Percentiles rank a stretch among this genome's conserved stretches.
phyloP scores from a whole-genome alignment of 352 stramenopile genomes.

The Phytophthora melonis region DNA sequence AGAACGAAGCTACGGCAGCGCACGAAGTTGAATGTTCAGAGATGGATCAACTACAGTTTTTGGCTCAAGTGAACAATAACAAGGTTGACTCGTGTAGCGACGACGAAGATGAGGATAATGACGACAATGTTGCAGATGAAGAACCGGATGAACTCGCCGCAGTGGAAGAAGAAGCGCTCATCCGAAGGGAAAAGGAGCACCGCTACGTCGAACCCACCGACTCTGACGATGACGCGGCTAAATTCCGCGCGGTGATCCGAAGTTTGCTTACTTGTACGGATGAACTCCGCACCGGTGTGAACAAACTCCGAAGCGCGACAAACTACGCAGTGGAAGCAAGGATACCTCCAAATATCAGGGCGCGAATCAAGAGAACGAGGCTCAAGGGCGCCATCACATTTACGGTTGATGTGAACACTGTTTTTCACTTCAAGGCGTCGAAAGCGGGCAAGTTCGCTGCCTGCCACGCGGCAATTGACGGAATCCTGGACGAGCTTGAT shows the following conservation, averaged over 20 bases:
- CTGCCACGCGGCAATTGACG: not conserved
- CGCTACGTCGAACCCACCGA: not conserved
- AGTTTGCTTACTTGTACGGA: not conserved
- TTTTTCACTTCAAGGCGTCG: not conserved
- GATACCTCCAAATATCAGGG: not conserved
- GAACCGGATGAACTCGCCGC: not conserved
- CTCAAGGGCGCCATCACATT: not conserved
- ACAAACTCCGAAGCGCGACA: not conserved
- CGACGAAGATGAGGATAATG: too few species aligned
- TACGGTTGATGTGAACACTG: not conserved
- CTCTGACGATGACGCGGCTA: not conserved
- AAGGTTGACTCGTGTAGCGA: not conserved
- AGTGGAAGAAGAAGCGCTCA: not conserved
- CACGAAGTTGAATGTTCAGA: not conserved
- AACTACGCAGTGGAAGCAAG: not conserved
- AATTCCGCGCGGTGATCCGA: not conserved
- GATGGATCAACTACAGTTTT: not conserved
- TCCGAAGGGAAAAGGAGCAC: not conserved
- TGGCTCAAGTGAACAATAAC: not conserved
- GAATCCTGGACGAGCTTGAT: not conserved
- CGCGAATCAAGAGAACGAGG: not conserved
- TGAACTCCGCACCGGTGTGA: not conserved
- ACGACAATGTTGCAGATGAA: not conserved
- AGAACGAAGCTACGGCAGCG: not conserved
- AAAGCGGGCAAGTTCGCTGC: not conserved